phyloP scores from a whole-genome alignment of 495 filamentous ascomycete species.

The Corynascus novoguineensis region DNA sequence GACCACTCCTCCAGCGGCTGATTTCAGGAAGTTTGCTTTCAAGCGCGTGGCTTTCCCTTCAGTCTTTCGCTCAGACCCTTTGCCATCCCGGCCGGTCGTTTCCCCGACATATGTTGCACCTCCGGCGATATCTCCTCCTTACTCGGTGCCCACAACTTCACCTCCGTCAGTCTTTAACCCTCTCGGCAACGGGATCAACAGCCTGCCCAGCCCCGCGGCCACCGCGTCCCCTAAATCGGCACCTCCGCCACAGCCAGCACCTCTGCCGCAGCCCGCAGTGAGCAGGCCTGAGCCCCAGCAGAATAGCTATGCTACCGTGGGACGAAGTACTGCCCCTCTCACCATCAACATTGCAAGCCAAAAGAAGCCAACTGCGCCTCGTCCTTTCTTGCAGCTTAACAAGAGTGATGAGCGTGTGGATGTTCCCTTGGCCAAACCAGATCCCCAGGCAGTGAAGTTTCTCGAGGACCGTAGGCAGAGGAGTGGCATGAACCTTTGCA shows the following conservation, averaged over 20 bases:
- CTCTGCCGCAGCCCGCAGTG: neutral
- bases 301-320: conserved; percentile 21
- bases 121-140: neutral
- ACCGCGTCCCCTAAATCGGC: neutral
- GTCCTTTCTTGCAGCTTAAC: conserved; percentile 29
- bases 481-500: conserved; percentile 33
- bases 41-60: conserved; percentile 23
- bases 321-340: conserved; percentile 4
- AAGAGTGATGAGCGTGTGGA: conserved; percentile 31
- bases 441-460: conserved; percentile 15
- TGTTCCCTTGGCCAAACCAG: conserved; percentile 23
- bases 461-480: conserved; percentile 23
- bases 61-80: conserved; percentile 35
- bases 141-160: neutral
- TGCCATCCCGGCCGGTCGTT: conserved; percentile 8
- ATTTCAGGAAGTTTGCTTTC: conserved; percentile 29
- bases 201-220: neutral
- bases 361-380: conserved; percentile 10
- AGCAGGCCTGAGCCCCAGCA: conserved; percentile 5
- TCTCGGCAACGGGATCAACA: neutral
- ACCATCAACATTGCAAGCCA: conserved; percentile 25
- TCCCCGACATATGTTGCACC: neutral
- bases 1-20: conserved; percentile 29
- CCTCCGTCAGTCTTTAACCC: neutral
- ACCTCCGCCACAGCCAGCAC: neutral